Base-by-base conservation (phyloP, 805 yeast species). In the Pichia cabralensis region DNA sequence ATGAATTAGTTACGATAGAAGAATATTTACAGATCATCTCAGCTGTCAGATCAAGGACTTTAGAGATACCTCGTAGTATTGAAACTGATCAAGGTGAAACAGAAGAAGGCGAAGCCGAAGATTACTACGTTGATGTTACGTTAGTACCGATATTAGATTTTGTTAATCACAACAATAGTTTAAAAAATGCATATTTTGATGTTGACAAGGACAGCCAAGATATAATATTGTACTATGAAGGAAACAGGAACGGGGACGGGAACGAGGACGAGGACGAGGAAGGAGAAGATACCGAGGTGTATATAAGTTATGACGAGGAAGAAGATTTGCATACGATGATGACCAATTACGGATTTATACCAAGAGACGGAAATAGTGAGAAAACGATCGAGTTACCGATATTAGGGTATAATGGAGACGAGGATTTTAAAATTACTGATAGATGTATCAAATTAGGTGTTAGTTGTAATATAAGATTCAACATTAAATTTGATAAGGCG, bases 81-180 rank as follows among this genome's bases (percentile, higher is more conserved):
- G 29, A 34, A 9, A 17, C 5, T n/a, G 35, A 30, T 24, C 26
- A 21, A 7, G 33, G 30, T 6, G 46, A 39, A 3, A 45, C 43
- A 4, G 47, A 40, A 1, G 41, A 34, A n/a, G 55, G 45, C n/a
- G 42, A 43, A 2, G 41, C 46, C 6, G 67, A 61, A 10, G 71
- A 65, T 28, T 75, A 60, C 41, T 45, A 52, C 5, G 69, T 69
- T 5, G 67, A 70, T 32, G 63, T 75, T 0, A 68, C 82, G 0
- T 50, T 80, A 35, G 82, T 79, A 1, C 86, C 89, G 1, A 40
- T 76, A 1, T 45, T 80, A 21, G 89, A 80, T 52, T 80, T 71
- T 61, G 80, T 69, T 6, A 80, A 80, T 49, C 89, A 80, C 49
- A 55, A 59, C 28, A 61, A 60, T 37, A 53, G 50, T 15, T 26